Percentiles rank a stretch among this genome's conserved stretches.
Evolutionary conservation across 495 filamentous ascomycete species (phyloP).

Genomic region (Penicillium pulvis): DNA sequence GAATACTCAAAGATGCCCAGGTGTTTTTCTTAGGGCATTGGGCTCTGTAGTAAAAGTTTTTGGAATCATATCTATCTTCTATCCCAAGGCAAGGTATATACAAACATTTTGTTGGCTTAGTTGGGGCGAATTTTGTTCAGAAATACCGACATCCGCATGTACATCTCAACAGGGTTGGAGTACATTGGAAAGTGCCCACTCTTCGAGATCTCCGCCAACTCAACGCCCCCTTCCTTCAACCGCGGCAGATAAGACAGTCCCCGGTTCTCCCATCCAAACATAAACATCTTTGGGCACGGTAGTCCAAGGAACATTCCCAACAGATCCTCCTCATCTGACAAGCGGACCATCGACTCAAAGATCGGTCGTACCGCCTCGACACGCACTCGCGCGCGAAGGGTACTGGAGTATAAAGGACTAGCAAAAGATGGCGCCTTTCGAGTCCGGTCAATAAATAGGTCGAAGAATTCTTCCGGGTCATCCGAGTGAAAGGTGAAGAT

Average conservation of each 20-base stretch:
- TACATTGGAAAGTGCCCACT: slow-evolving; percentile 40
- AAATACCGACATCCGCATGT: slow-evolving; percentile 15
- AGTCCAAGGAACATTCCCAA: slow-evolving; percentile 25
- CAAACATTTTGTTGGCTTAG: too few relatives aligned
- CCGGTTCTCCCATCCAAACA: slow-evolving; percentile 31
- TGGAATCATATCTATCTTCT: too few relatives aligned
- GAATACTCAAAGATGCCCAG: too few relatives aligned
- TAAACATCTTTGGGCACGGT: slow-evolving; percentile 29
- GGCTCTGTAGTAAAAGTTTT: too few relatives aligned
- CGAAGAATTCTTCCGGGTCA: slow-evolving; percentile 24
- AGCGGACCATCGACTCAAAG: slow-evolving; percentile 31
- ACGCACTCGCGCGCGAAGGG: slow-evolving; percentile 22
- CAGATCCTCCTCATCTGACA: slow-evolving; percentile 26
- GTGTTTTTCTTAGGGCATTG: too few relatives aligned
- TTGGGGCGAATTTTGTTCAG: neutral
- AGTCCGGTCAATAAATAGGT: slow-evolving; percentile 28
- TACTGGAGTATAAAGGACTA: slow-evolving; percentile 31
- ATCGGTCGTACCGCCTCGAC: slow-evolving; percentile 25
- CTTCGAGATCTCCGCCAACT: slow-evolving; percentile 27
- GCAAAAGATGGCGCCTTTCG: slow-evolving; percentile 15
- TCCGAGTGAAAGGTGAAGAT: slow-evolving; percentile 28
- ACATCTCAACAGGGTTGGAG: slow-evolving; percentile 36
- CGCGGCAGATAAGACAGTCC: slow-evolving; percentile 27
- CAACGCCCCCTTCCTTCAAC: slow-evolving; percentile 25
- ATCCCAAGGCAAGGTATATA: too few relatives aligned